Percentiles rank a stretch among this genome's conserved stretches.
These are phyloP conservation scores for Aspergillus luchuensis DNA, from an alignment of 2,329 filamentous ascomycete species.

Conservation along the genomic window DNA sequence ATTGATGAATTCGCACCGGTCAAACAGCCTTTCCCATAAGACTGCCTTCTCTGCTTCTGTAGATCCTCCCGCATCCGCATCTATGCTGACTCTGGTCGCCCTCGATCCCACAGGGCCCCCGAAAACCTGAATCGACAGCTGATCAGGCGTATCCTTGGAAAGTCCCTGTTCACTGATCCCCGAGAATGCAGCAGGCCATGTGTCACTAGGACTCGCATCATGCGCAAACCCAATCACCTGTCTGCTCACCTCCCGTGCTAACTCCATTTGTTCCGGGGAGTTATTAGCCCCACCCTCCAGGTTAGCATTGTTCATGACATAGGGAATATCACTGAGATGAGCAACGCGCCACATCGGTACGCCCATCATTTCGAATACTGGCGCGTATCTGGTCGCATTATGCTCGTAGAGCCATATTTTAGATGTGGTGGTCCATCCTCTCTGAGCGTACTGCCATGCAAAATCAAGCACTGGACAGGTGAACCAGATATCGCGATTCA, in stretches of 20 bases:
- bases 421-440: slow-evolving; percentile 15
- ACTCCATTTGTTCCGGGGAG: slow-evolving; percentile 10
- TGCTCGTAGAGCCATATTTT: slow-evolving; percentile 32
- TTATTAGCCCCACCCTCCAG: slow-evolving; percentile 17
- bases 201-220: not conserved
- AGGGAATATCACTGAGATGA: slow-evolving; percentile 39
- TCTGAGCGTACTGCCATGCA: slow-evolving; percentile 33
- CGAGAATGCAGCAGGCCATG: slow-evolving; percentile 8
- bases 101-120: slow-evolving; percentile 1
- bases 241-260: slow-evolving; percentile 13
- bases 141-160: not conserved
- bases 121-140: slow-evolving; percentile 13
- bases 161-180: not conserved
- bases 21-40: slow-evolving; percentile 13
- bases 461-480: slow-evolving; percentile 36
- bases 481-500: slow-evolving; percentile 37
- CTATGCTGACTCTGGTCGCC: not conserved
- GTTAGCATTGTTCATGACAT: slow-evolving; percentile 26
- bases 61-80: not conserved
- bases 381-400: slow-evolving; percentile 32
- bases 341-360: slow-evolving; percentile 38
- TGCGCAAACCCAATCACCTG: slow-evolving; percentile 12
- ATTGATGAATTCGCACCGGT: slow-evolving; percentile 17
- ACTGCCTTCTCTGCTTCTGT: slow-evolving; percentile 8
- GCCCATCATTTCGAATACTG: slow-evolving; percentile 32